Evolutionary conservation across 208 protist genomes (phyloP).

Genomic region (Leptomonas seymouri): DNA sequence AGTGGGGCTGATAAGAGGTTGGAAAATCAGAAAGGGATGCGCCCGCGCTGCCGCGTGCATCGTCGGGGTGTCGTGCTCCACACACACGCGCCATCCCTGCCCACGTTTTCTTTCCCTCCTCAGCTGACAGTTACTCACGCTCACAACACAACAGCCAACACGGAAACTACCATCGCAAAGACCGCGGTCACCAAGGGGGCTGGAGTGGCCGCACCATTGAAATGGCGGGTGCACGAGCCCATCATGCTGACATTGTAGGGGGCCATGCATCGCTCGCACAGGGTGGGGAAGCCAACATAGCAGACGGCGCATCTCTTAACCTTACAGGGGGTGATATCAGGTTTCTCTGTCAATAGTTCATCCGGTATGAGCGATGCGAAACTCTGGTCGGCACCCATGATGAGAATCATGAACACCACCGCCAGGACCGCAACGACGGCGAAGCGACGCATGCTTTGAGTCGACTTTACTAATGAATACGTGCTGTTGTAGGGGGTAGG

Average conservation of each 20-base stretch:
- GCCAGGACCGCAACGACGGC: slow-evolving; percentile 6
- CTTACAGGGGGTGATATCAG: not conserved
- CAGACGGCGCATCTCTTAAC: not conserved
- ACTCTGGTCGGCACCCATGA: no score
- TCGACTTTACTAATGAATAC: no score
- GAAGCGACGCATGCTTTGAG: not conserved
- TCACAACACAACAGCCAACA: not conserved
- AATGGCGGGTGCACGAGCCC: not conserved
- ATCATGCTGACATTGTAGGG: not conserved
- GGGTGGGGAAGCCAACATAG: not conserved
- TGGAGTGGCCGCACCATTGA: not conserved
- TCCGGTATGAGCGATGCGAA: not conserved
- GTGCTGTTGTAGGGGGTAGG: no score
- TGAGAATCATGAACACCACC: slow-evolving; percentile 6
- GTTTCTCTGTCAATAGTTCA: not conserved
- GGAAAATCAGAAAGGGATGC: no score
- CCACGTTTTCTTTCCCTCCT: not conserved
- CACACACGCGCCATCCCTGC: no score
- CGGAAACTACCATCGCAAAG: not conserved
- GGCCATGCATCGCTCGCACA: not conserved
- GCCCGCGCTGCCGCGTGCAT: no score
- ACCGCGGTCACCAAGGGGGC: not conserved
- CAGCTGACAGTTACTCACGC: not conserved
- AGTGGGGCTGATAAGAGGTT: no score
- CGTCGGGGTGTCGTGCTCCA: no score